Conservation (phyloP, 257 asterid species). For the Solanum paucissectum region DNA sequence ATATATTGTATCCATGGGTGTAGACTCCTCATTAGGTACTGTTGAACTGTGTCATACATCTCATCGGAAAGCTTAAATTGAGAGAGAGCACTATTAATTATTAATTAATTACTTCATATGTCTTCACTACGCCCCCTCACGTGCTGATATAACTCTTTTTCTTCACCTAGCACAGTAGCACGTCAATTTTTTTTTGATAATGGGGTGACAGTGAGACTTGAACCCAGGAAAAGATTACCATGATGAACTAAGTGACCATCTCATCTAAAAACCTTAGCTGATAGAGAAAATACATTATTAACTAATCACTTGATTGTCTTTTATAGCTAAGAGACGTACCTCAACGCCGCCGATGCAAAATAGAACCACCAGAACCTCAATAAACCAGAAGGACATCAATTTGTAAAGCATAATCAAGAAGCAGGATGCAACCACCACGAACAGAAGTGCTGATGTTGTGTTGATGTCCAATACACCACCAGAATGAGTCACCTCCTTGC, state of each 20-base stretch:
- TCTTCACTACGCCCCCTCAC: neutral
- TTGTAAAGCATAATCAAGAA: constrained; percentile 92
- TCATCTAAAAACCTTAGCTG: neutral
- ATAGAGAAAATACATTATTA: neutral
- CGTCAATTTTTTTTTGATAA: neutral
- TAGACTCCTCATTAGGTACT: neutral
- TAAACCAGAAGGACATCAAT: constrained; percentile 77
- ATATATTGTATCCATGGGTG: neutral
- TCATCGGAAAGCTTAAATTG: neutral
- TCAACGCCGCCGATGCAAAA: constrained; percentile 90
- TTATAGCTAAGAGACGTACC: constrained; percentile 31
- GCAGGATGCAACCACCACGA: constrained; percentile 78
- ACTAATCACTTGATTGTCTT: neutral
- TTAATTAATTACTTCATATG: neutral
- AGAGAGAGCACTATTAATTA: neutral
- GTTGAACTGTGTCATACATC: neutral
- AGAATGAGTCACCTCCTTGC: constrained; percentile 24
- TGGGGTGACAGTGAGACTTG: neutral
- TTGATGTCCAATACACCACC: constrained; percentile 71
- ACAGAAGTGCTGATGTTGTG: constrained; percentile 58
- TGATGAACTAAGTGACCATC: neutral
- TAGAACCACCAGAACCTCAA: constrained; percentile 85
- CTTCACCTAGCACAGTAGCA: neutral
- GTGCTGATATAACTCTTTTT: neutral
- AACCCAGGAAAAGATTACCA: neutral